Evolutionary conservation across 176 grass and related monocot genomes (phyloP), one percentile per base, ranked within the genome.

Genomic region (Oryza rufipogon): DNA sequence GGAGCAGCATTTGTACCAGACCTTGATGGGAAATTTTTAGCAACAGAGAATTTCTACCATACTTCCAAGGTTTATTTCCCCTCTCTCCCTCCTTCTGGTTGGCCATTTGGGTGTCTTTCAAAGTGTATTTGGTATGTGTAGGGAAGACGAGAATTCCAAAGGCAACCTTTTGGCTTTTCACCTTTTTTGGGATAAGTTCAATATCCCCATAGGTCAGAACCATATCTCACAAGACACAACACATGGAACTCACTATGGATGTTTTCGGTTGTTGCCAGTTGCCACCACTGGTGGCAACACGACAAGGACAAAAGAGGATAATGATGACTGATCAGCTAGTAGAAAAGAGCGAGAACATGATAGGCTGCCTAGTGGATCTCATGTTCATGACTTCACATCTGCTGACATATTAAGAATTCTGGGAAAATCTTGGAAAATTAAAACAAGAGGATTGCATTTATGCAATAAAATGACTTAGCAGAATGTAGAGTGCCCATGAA

Each of bases 41-140:
- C 96, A 48, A 98, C 93, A 30, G 96, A 98, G 80, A 98, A 98
- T 78, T 98, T 98, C 83, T 93, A 89, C 79, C 71, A 98, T 70
- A 98, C 96, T 38, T 90, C 87, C 30, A 98, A 98, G 93, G 96
- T 97, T 69, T 34, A 20, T 23, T 42, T 66, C 67, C 54, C 75
- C 41, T 71, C 25, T 23, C 45, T 16, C 52, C 5, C 2, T n/a
- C 52, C 12, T 2, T 68, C 22, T 77, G 63, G 13, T 39, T 76
- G 33, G 25, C 7, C 71, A 73, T 16, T 81, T 63, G 33, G 20
- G 22, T 72, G 22, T 86, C 23, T n/a, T 46, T 56, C 3, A 74
- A 66, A 79, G 39, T 52, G 15, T 47, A 9, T 47, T 70, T 79
- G 5, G 9, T 70, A 39, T 7, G 70, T 20, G 61, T 78, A 48